phyloP scores from a whole-genome alignment of 2,329 filamentous ascomycete genomes.

The Fusarium verticillioides region DNA sequence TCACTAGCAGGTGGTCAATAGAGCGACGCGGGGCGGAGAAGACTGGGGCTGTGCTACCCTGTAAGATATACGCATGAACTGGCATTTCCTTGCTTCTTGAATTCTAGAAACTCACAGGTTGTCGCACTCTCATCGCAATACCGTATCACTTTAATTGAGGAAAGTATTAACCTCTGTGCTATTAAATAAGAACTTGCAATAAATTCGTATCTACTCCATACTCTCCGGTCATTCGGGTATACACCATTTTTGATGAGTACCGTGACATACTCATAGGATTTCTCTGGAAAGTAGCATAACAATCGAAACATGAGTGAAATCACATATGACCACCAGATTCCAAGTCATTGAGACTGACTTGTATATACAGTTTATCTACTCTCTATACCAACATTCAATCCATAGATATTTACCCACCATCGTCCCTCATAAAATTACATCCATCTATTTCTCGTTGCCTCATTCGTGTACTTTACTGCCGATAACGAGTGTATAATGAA shows the following conservation, averaged over 20 bases:
- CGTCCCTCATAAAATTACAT: background rate
- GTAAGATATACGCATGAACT: background rate
- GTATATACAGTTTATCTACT: background rate
- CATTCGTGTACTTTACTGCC: no score
- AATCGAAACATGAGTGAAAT: accelerated
- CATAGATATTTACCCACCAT: background rate
- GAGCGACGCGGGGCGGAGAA: background rate
- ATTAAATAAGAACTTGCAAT: no score
- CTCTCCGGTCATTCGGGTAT: accelerated
- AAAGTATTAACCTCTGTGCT: no score
- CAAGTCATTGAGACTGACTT: background rate
- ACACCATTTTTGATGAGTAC: background rate
- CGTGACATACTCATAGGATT: no score
- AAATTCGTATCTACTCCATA: background rate
- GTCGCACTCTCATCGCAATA: background rate
- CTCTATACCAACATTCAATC: background rate
- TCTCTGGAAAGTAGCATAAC: no score
- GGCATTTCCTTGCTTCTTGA: no score
- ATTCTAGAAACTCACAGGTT: no score
- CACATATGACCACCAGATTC: accelerated
- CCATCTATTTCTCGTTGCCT: background rate
- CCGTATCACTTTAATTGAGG: background rate
- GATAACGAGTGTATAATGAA: no score
- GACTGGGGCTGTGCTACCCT: background rate
- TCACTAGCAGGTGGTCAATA: background rate